A percentile compares a stretch with the other conserved stretches of the same genome.
phyloP scores from a whole-genome alignment of 768 basidiomycete genomes.

The Crepidotus variabilis region DNA sequence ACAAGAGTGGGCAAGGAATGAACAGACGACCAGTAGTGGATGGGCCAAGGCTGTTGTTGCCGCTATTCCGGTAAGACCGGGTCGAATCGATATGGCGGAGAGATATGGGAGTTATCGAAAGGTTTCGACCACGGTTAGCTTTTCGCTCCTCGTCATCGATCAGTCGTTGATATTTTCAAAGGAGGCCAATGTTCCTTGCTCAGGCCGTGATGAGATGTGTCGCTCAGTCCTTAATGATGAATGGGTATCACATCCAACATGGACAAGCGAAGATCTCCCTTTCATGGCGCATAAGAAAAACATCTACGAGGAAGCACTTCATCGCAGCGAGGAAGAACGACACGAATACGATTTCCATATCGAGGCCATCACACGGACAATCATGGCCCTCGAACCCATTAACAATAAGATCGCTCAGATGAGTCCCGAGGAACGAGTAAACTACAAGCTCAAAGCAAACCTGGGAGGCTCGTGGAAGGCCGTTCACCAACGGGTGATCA shows the following conservation, averaged over 20 bases:
- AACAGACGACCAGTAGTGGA: slow-evolving; percentile 42
- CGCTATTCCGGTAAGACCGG: slow-evolving; percentile 39
- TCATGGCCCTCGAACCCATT: slow-evolving; percentile 87
- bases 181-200: slow-evolving; percentile 87
- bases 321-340: slow-evolving; percentile 95
- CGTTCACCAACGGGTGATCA: slow-evolving; percentile 89
- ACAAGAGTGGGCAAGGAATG: slow-evolving; percentile 40
- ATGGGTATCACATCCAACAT: slow-evolving; percentile 97
- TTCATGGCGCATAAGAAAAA: slow-evolving; percentile 93
- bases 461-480: slow-evolving; percentile 83
- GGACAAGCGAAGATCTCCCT: slow-evolving; percentile 91
- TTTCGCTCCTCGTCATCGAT: neutral
- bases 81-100: slow-evolving; percentile 62
- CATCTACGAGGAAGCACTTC: slow-evolving; percentile 92
- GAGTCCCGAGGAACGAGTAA: slow-evolving; percentile 69
- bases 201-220: slow-evolving; percentile 97
- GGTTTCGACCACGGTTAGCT: slow-evolving; percentile 72
- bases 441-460: slow-evolving; percentile 86
- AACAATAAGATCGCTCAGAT: slow-evolving; percentile 83
- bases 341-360: slow-evolving; percentile 99
- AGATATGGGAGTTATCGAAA: slow-evolving; percentile 89
- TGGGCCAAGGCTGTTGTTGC: slow-evolving; percentile 51
- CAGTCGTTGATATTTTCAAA: slow-evolving; percentile 24
- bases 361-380: slow-evolving; percentile 90
- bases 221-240: slow-evolving; percentile 95